Evolutionary conservation across 2,329 filamentous ascomycete genomes (phyloP).

Genomic region (Epichloe gansuensis): DNA sequence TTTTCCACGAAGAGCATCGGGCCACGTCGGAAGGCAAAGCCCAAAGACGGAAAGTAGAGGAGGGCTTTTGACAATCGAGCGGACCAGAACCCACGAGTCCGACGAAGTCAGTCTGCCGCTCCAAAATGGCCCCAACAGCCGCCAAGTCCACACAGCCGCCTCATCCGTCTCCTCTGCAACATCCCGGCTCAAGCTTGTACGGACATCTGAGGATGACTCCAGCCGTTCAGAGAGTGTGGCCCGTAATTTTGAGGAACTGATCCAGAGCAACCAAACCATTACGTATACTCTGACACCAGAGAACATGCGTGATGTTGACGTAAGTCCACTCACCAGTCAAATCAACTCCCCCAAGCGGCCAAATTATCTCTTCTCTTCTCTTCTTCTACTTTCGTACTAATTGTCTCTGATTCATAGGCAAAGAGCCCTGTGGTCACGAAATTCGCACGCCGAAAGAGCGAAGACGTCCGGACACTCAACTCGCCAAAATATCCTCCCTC

Average conservation of each 20-base stretch:
- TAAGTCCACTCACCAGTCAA: conserved; percentile 26
- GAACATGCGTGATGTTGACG: conserved; percentile 65
- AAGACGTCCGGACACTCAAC: conserved; percentile 30
- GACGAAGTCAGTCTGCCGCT: conserved; percentile 19
- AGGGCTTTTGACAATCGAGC: conserved; percentile 28
- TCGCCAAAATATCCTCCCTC: conserved; percentile 37
- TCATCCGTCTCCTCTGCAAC: conserved; percentile 39
- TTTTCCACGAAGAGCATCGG: conserved; percentile 20
- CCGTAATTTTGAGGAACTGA: conserved; percentile 65
- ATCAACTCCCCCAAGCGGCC: too few species aligned
- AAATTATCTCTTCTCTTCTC: background rate
- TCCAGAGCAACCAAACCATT: conserved; percentile 71
- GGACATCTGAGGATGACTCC: conserved; percentile 46
- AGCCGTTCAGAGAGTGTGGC: conserved; percentile 45
- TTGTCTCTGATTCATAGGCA: conserved; percentile 18
- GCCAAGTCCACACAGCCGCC: conserved; percentile 34
- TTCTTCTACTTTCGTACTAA: background rate
- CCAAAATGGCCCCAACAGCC: conserved; percentile 15
- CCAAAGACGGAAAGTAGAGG: conserved; percentile 23
- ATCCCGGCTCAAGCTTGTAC: conserved; percentile 39
- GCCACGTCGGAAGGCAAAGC: conserved; percentile 13
- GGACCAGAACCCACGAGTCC: conserved; percentile 20
- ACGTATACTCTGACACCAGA: conserved; percentile 73
- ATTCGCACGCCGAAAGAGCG: conserved; percentile 30
- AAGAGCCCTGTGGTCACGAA: conserved; percentile 29